Base-by-base conservation (phyloP, 768 basidiomycete species). In the Rhodocollybia butyracea region DNA sequence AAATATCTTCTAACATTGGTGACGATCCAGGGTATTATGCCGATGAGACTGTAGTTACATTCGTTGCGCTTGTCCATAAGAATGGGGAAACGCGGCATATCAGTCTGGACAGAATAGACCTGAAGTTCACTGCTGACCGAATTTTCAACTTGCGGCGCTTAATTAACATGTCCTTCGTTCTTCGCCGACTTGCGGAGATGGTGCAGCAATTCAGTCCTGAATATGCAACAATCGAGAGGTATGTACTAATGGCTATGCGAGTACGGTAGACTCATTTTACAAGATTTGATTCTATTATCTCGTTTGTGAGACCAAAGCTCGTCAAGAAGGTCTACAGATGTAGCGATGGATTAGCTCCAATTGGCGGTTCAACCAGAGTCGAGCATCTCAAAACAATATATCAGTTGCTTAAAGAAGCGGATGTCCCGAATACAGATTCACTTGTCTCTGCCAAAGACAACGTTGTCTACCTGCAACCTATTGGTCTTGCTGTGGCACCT, bases 291-390 rank as follows among this genome's bases (percentile, higher is more conserved):
- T 36, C 12, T 36, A 12, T 12, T 17, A 36, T 36, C 34, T 36
- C 34, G n/a, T 36, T 36, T 17, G 38, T 61, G 31, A 31, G 51
- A 3, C 48, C 40, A 13, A 40, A 26, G 31, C 30, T n/a, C 34
- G 31, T 64, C 41, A 41, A 51, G n/a, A 64, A 62, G 41, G 57
- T 60, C 32, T 64, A 48, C 55, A 58, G 22, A 15, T 42, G 58
- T 30, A 6, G 19, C 24, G 39, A 61, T 30, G 43, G 31, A 27
- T 13, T 38, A 24, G 36, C 43, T 30, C n/a, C n/a, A n/a, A n/a
- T n/a, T n/a, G n/a, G n/a, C n/a, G n/a, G n/a, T n/a, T n/a, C n/a
- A n/a, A n/a, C n/a, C n/a, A 47, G 56, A 38, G 45, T 61, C 26
- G 34, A 26, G 21, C 38, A 43, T 19, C 59, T 65, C 41, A n/a